Conservation (phyloP, 2,329 filamentous ascomycete species). For the Xylaria sp. region DNA sequence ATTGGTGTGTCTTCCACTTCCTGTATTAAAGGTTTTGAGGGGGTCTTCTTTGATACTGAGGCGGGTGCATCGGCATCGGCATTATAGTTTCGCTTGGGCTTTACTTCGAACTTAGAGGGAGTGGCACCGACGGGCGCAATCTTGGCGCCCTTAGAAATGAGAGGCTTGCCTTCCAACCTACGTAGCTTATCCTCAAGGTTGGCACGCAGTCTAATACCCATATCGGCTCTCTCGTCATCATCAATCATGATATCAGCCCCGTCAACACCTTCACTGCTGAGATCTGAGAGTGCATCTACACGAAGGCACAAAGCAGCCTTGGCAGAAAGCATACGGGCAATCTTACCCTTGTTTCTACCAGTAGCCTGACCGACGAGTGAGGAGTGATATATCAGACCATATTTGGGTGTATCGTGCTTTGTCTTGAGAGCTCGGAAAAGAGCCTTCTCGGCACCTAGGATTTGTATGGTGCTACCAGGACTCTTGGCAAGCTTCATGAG, state of each 20-base stretch:
- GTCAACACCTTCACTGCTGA: constrained; percentile 71
- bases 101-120: constrained; percentile 87
- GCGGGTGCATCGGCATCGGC: constrained; percentile 87
- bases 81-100: constrained; percentile 95
- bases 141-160: constrained; percentile 78
- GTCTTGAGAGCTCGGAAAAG: constrained; percentile 98
- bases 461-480: constrained; percentile 95
- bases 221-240: constrained; percentile 86
- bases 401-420: constrained; percentile 99
- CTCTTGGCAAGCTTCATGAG: constrained; percentile 95
- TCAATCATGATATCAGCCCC: constrained; percentile 68
- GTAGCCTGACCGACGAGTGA: constrained; percentile 96
- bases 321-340: constrained; percentile 93
- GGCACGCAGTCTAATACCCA: constrained; percentile 77
- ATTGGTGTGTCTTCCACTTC: constrained; percentile 55
- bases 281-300: constrained; percentile 87
- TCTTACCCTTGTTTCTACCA: constrained; percentile 99
- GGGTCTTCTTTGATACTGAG: constrained; percentile 52
- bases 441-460: constrained; percentile 97
- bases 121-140: constrained; percentile 77
- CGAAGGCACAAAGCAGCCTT: constrained; percentile 94
- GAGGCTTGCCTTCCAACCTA: constrained; percentile 88
- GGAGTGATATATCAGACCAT: constrained; percentile 92
- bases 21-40: constrained; percentile 54
- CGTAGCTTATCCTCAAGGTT: constrained; percentile 81